phyloP scores from a whole-genome alignment of 2,329 filamentous ascomycete genomes.

The Elsinoe perseae region DNA sequence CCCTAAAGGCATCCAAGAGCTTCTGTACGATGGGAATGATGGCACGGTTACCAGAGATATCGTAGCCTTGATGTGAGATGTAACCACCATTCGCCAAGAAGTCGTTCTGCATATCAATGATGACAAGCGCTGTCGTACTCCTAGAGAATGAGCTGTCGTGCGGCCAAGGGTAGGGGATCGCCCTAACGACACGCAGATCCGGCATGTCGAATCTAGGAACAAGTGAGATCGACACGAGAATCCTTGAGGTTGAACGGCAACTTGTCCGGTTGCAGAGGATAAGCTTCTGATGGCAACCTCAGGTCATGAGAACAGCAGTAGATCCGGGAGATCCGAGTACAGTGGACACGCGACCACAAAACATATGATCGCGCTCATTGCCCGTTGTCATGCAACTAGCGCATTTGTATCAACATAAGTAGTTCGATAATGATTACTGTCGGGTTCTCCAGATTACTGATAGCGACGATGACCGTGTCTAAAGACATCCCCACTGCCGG shows the following conservation, averaged over 20 bases:
- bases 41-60: conserved; percentile 33
- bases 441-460: neutral
- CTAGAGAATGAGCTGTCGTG: conserved; percentile 23
- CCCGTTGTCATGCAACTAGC: neutral
- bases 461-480: neutral
- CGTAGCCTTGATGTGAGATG: conserved; percentile 42
- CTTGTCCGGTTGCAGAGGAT: neutral
- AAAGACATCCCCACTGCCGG: neutral
- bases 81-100: conserved; percentile 45
- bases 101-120: conserved; percentile 52
- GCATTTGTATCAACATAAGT: neutral
- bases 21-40: conserved; percentile 39
- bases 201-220: neutral
- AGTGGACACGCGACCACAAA: neutral
- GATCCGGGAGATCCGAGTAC: neutral
- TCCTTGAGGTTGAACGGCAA: neutral
- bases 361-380: neutral
- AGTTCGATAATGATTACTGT: neutral
- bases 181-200: neutral
- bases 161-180: neutral
- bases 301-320: neutral
- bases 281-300: neutral
- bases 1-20: conserved; percentile 39
- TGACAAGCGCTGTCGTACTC: conserved; percentile 42
- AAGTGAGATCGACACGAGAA: neutral